A percentile compares a stretch with the other conserved stretches of the same genome.
phyloP scores from a whole-genome alignment of 2,329 filamentous ascomycete genomes.

The Botrytis sinoallii region DNA sequence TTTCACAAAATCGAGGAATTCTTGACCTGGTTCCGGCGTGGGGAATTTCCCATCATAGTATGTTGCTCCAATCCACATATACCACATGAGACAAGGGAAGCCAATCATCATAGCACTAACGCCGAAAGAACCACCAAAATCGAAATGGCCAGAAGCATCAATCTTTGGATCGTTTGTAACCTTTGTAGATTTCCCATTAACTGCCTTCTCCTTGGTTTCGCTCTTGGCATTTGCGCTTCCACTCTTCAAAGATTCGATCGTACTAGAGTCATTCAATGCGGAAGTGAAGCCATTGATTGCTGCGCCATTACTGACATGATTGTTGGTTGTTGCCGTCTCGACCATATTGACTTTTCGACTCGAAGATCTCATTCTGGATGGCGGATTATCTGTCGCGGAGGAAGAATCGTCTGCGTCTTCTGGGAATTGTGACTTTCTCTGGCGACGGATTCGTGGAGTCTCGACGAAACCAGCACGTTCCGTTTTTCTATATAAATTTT shows the following conservation, averaged over 20 bases:
- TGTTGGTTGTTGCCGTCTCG: slow-evolving; percentile 29
- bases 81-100: slow-evolving; percentile 96
- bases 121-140: slow-evolving; percentile 87
- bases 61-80: slow-evolving; percentile 96
- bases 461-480: slow-evolving; percentile 50
- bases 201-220: slow-evolving; percentile 19
- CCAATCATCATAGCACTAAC: slow-evolving; percentile 82
- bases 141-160: slow-evolving; percentile 63
- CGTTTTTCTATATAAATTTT: slow-evolving; percentile 44
- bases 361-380: slow-evolving; percentile 23
- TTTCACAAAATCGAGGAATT: slow-evolving; percentile 64
- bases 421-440: slow-evolving; percentile 40
- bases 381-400: slow-evolving; percentile 35
- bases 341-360: slow-evolving; percentile 30
- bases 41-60: slow-evolving; percentile 89
- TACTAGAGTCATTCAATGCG: slow-evolving; percentile 17
- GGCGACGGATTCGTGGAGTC: slow-evolving; percentile 46
- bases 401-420: slow-evolving; percentile 37
- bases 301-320: slow-evolving; percentile 22
- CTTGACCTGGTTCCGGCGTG: slow-evolving; percentile 61
- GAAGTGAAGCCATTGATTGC: slow-evolving; percentile 17
- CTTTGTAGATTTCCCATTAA: slow-evolving; percentile 58
- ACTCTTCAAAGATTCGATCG: slow-evolving; percentile 17
- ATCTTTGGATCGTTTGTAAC: slow-evolving; percentile 59
- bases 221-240: slow-evolving; percentile 20